These are phyloP conservation scores for Pisolithus albus DNA, from an alignment of 768 basidiomycete genomes.

Conservation along the genomic window DNA sequence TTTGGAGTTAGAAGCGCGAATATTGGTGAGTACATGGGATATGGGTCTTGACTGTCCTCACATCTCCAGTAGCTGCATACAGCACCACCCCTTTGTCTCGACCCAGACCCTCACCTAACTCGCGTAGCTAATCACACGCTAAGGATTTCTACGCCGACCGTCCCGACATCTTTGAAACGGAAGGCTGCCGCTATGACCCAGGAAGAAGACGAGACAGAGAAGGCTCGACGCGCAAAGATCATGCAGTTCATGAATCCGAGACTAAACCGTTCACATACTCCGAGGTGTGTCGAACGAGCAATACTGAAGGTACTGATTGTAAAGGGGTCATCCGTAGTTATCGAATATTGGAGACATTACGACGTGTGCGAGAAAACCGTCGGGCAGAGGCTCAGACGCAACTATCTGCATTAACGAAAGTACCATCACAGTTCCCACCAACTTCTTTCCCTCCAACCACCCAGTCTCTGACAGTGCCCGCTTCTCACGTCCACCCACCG, in stretches of 20 bases:
- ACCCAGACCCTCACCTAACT: constrained; percentile 70
- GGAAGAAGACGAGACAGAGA: constrained; percentile 73
- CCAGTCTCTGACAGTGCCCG: constrained; percentile 31
- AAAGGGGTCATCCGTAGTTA: constrained; percentile 35
- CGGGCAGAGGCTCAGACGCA: constrained; percentile 17
- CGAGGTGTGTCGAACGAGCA: constrained; percentile 37
- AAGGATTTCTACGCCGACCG: constrained; percentile 65
- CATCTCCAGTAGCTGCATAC: constrained; percentile 53
- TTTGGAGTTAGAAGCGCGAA: constrained; percentile 65
- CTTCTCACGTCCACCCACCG: constrained; percentile 24
- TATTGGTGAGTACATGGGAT: constrained; percentile 45
- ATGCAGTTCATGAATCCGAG: constrained; percentile 73
- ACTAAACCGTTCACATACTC: constrained; percentile 37
- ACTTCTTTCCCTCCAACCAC: constrained; percentile 25
- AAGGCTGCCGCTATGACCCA: constrained; percentile 65
- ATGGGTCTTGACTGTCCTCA: constrained; percentile 2
- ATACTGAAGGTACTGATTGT: neutral
- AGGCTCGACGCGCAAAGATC: constrained; percentile 64
- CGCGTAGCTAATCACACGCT: constrained; percentile 71
- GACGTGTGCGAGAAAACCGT: constrained; percentile 23
- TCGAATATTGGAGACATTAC: constrained; percentile 48
- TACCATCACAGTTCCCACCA: constrained; percentile 25
- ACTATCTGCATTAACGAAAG: constrained; percentile 24
- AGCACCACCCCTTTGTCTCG: constrained; percentile 67
- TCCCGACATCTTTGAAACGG: constrained; percentile 67